These are phyloP conservation scores for Penicillium sclerotiorum DNA, from an alignment of 2,329 filamentous ascomycete species.

Conservation along the genomic window DNA sequence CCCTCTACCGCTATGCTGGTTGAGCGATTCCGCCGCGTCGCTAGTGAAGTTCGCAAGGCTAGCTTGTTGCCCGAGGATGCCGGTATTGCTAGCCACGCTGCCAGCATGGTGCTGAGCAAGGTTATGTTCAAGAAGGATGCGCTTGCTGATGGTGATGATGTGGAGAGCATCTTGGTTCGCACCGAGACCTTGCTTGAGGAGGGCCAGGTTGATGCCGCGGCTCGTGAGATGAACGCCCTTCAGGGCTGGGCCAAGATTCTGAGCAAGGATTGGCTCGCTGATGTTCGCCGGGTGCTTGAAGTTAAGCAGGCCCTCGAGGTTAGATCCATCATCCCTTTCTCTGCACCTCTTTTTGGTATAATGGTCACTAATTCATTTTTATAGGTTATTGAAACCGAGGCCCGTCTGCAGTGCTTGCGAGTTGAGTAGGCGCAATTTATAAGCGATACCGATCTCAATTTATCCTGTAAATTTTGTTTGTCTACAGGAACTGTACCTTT, in stretches of 20 bases:
- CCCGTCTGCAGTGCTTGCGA: constrained; percentile 81
- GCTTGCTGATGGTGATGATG: constrained; percentile 79
- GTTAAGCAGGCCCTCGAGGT: constrained; percentile 96
- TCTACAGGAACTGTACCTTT: constrained; percentile 44
- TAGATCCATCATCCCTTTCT: constrained; percentile 45
- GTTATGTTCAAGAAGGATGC: constrained; percentile 95
- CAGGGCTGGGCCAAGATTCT: constrained; percentile 94
- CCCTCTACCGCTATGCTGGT: constrained; percentile 82
- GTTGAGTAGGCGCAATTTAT: constrained; percentile 62
- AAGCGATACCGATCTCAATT: constrained; percentile 31
- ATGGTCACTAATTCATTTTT: constrained; percentile 19
- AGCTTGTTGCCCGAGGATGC: constrained; percentile 89
- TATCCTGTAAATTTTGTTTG: constrained; percentile 34
- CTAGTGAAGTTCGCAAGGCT: constrained; percentile 90
- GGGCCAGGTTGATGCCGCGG: constrained; percentile 86
- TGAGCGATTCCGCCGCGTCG: constrained; percentile 93
- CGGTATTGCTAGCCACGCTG: constrained; percentile 90
- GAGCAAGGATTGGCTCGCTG: constrained; percentile 88
- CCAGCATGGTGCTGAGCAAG: constrained; percentile 86
- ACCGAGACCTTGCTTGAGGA: constrained; percentile 91
- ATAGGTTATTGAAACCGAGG: constrained; percentile 86
- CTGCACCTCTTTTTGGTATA: background rate
- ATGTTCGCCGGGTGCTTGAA: constrained; percentile 89
- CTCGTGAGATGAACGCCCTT: constrained; percentile 91
- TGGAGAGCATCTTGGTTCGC: constrained; percentile 88